Conservation (phyloP, 352 stramenopile genomes). For the Phytophthora fragariaefolia region DNA sequence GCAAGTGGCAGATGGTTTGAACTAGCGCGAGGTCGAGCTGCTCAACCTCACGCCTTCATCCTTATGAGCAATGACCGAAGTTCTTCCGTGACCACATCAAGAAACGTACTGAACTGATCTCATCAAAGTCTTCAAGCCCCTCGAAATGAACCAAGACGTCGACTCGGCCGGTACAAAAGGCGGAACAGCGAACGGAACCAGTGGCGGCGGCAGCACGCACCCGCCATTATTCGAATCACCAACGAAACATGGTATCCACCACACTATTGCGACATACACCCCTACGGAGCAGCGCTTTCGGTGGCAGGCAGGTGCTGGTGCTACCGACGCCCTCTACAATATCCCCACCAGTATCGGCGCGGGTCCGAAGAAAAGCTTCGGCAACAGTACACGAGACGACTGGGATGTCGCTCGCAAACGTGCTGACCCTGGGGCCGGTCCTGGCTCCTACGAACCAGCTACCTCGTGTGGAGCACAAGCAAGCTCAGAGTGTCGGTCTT, state of each 20-base stretch:
- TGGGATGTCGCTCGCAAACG: conserved; percentile 76
- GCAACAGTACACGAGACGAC: conserved; percentile 79
- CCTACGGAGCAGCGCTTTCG: conserved; percentile 75
- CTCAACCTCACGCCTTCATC: not conserved
- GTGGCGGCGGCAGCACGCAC: conserved; percentile 33
- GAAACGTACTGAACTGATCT: conserved; percentile 15
- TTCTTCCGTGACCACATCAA: conserved; percentile 5
- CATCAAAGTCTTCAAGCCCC: not conserved
- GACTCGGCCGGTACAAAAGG: conserved; percentile 12
- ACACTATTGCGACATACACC: conserved; percentile 68
- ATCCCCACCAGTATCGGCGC: conserved; percentile 66
- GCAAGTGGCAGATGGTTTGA: conserved; percentile 11
- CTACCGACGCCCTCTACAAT: conserved; percentile 77
- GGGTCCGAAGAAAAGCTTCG: conserved; percentile 73
- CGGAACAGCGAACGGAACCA: conserved; percentile 33
- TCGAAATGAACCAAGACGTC: conserved; percentile 29
- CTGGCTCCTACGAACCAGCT: conserved; percentile 69
- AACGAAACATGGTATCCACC: conserved; percentile 77
- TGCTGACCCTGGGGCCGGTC: conserved; percentile 64
- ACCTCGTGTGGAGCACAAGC: conserved; percentile 67
- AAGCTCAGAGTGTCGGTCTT: conserved; percentile 58
- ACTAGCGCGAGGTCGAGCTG: too few relatives aligned
- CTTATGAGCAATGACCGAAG: not conserved
- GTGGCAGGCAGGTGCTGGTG: conserved; percentile 63
- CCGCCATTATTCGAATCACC: conserved; percentile 73